Percentiles rank a stretch among this genome's conserved stretches.
These are phyloP conservation scores for Clonostachys sp. DNA, from an alignment of 2,329 filamentous ascomycete genomes.

Conservation along the genomic window DNA sequence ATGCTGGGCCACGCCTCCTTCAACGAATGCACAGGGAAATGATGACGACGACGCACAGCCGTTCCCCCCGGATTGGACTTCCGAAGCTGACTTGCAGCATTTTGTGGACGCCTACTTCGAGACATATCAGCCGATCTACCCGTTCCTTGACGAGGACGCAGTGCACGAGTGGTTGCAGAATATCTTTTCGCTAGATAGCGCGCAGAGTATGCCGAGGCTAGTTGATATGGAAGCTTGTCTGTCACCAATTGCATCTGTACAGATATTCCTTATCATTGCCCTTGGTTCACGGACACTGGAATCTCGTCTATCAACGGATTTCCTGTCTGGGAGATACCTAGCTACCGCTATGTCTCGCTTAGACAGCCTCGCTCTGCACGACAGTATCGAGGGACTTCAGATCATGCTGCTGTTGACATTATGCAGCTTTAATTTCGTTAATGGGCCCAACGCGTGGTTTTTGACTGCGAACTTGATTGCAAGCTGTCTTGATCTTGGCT, in stretches of 20 bases:
- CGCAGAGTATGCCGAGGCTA: neutral
- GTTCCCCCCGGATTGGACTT: neutral
- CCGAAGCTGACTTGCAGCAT: constrained; percentile 5
- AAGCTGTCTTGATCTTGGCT: constrained; percentile 7
- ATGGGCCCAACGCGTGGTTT: constrained; percentile 8
- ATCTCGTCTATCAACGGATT: neutral
- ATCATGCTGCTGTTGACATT: constrained; percentile 7
- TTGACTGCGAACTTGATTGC: constrained; percentile 7
- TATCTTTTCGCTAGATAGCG: neutral
- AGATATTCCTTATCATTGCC: neutral
- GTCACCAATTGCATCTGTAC: neutral
- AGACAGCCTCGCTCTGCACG: constrained; percentile 5
- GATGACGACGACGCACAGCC: neutral
- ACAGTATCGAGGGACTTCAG: constrained; percentile 8
- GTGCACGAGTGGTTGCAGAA: neutral
- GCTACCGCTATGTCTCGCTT: constrained; percentile 2
- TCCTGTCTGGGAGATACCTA: neutral
- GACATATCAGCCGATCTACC: constrained; percentile 7
- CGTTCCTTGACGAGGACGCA: constrained; percentile 7
- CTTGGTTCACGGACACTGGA: neutral
- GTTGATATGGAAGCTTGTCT: neutral
- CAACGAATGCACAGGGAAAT: no score
- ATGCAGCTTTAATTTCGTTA: constrained; percentile 6
- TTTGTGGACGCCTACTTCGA: constrained; percentile 9
- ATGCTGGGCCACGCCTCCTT: constrained; percentile 2